Evolutionary conservation across 2,329 filamentous ascomycete genomes (phyloP).

Genomic region (Talaromyces amestolkiae): DNA sequence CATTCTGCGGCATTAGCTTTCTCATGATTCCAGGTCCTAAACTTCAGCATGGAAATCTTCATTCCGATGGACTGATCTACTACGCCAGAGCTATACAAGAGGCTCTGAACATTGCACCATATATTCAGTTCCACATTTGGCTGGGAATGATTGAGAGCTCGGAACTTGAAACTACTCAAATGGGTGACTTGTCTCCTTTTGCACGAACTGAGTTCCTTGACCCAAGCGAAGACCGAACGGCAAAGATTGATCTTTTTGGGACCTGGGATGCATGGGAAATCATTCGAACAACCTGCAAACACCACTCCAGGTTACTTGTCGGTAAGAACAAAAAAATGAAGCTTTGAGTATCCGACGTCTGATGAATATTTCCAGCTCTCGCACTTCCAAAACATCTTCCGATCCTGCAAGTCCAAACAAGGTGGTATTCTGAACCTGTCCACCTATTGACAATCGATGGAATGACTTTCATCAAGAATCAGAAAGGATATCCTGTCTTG

Average conservation of each 20-base stretch:
- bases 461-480: constrained; percentile 57
- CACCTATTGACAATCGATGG: constrained; percentile 55
- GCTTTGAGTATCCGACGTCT: background rate
- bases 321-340: constrained; percentile 58
- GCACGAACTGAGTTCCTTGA: constrained; percentile 42
- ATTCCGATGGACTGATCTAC: constrained; percentile 58
- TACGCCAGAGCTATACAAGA: constrained; percentile 84
- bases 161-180: constrained; percentile 49
- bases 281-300: constrained; percentile 80
- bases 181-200: constrained; percentile 46
- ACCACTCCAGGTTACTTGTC: constrained; percentile 74
- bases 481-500: constrained; percentile 58
- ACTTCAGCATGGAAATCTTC: constrained; percentile 55
- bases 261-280: constrained; percentile 94
- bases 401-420: constrained; percentile 53
- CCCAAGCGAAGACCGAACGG: constrained; percentile 33
- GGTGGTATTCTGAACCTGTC: constrained; percentile 64
- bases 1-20: constrained; percentile 86
- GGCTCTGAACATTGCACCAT: constrained; percentile 69
- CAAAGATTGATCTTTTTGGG: constrained; percentile 67
- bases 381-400: constrained; percentile 60
- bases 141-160: constrained; percentile 79
- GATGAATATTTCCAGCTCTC: constrained; percentile 45
- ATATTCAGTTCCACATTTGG: constrained; percentile 76
- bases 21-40: constrained; percentile 78